Evolutionary conservation across 805 yeast genomes (phyloP).

Genomic region (Scheffersomyces lignosus): DNA sequence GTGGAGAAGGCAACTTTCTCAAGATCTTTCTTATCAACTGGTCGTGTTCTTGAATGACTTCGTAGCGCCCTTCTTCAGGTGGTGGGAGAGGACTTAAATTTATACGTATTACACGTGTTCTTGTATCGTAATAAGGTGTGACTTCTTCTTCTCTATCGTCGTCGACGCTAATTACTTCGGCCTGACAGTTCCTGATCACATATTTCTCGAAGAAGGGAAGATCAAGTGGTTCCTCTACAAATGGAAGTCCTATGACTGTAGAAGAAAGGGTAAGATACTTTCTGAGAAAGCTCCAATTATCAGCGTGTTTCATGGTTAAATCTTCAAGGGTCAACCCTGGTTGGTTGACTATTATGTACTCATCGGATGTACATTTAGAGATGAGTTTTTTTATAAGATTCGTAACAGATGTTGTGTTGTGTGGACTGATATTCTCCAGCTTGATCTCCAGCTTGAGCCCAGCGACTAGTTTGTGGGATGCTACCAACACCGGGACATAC

Average conservation of each 20-base stretch:
- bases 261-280: constrained; percentile 57
- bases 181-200: constrained; percentile 52
- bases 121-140: constrained; percentile 59
- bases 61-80: constrained; percentile 19
- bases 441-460: constrained; percentile 25
- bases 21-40: constrained; percentile 53
- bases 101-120: constrained; percentile 61
- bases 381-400: constrained; percentile 35
- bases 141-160: constrained; percentile 46
- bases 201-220: constrained; percentile 41
- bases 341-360: constrained; percentile 35
- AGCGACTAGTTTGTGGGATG: constrained; percentile 39
- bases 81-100: constrained; percentile 50
- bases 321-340: constrained; percentile 38
- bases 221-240: constrained; percentile 43
- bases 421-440: constrained; percentile 17
- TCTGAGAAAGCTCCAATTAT: constrained; percentile 48
- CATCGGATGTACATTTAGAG: constrained; percentile 42
- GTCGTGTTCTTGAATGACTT: constrained; percentile 41
- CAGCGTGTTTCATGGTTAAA: constrained; percentile 28
- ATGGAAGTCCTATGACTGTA: constrained; percentile 59
- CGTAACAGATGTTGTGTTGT: constrained; percentile 24
- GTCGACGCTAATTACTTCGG: constrained; percentile 39
- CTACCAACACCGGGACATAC: constrained; percentile 38
- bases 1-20: constrained; percentile 76